Evolutionary conservation across 805 yeast species (phyloP).

Genomic region (Suhomyces pyralidae): DNA sequence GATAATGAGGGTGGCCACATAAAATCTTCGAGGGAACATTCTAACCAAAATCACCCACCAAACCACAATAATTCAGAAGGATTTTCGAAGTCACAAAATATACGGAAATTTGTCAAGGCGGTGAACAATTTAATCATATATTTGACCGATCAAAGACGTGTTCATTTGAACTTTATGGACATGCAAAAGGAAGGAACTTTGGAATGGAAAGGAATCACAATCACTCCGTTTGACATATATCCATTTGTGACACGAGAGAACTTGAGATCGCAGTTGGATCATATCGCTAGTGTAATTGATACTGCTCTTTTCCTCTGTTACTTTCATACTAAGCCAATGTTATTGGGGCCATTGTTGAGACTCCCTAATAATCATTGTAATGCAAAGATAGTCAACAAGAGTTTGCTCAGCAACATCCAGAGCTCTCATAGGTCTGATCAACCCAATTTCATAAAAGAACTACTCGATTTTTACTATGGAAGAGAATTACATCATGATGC

Average conservation of each 20-base stretch:
- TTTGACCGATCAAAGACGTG: constrained; percentile 52
- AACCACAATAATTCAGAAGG: constrained; percentile 3
- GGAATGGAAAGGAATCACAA: constrained; percentile 47
- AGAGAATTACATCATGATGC: constrained; percentile 64
- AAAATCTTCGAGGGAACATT: not conserved
- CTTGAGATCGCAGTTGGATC: constrained; percentile 19
- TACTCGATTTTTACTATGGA: constrained; percentile 75
- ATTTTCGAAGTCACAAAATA: constrained; percentile 17
- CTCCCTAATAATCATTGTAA: constrained; percentile 71
- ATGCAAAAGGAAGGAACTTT: constrained; percentile 22
- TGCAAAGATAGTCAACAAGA: constrained; percentile 54
- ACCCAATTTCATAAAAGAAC: constrained; percentile 54
- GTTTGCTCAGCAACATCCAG: constrained; percentile 41
- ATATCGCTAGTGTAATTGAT: constrained; percentile 56
- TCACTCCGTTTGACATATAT: constrained; percentile 43
- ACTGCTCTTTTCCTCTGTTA: constrained; percentile 78
- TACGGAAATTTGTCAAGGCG: constrained; percentile 31
- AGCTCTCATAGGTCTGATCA: constrained; percentile 22
- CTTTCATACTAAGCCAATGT: constrained; percentile 59
- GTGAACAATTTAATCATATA: constrained; percentile 44
- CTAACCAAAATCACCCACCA: not conserved
- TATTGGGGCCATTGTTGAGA: constrained; percentile 81
- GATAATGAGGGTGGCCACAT: constrained; percentile 9
- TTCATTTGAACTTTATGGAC: constrained; percentile 38
- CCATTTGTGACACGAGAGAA: constrained; percentile 23